phyloP scores from a whole-genome alignment of 148 eudicot genomes.

The Vaccinium vitisidaea region DNA sequence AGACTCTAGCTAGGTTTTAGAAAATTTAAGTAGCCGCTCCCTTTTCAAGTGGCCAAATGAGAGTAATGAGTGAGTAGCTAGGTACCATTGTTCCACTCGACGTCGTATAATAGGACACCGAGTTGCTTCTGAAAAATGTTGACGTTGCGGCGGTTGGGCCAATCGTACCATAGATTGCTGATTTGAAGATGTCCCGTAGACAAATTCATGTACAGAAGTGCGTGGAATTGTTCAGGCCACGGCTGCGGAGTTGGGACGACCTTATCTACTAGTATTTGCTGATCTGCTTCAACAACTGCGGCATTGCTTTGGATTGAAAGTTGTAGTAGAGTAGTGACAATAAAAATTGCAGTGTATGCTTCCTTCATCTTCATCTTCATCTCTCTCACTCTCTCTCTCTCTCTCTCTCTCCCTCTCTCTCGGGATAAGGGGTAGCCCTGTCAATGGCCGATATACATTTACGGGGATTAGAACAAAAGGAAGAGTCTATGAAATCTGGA shows the following conservation, averaged over 20 bases:
- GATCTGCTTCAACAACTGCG: background rate
- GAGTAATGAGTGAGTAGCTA: background rate
- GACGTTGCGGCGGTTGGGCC: slow-evolving; percentile 41
- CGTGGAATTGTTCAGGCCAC: slow-evolving; percentile 44
- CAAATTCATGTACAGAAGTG: slow-evolving; percentile 29
- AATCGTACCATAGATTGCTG: slow-evolving; percentile 41
- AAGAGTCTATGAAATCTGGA: background rate
- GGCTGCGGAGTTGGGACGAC: slow-evolving; percentile 26
- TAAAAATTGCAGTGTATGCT: background rate
- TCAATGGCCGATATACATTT: background rate
- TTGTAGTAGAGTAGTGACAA: background rate
- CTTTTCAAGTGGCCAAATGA: no score
- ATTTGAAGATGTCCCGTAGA: slow-evolving; percentile 22
- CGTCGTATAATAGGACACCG: slow-evolving; percentile 29
- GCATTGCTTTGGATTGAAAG: background rate
- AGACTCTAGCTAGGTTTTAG: no score
- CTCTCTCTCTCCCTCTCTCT: background rate
- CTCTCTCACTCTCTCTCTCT: background rate
- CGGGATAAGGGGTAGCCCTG: background rate
- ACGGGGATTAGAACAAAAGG: background rate
- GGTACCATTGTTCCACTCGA: slow-evolving; percentile 49
- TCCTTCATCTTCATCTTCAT: background rate
- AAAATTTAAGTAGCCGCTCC: no score
- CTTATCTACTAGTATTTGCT: background rate
- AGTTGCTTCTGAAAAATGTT: slow-evolving; percentile 47